These are phyloP conservation scores for Parsonsia alboflavescens DNA, from an alignment of 257 asterid genomes.

Conservation along the genomic window DNA sequence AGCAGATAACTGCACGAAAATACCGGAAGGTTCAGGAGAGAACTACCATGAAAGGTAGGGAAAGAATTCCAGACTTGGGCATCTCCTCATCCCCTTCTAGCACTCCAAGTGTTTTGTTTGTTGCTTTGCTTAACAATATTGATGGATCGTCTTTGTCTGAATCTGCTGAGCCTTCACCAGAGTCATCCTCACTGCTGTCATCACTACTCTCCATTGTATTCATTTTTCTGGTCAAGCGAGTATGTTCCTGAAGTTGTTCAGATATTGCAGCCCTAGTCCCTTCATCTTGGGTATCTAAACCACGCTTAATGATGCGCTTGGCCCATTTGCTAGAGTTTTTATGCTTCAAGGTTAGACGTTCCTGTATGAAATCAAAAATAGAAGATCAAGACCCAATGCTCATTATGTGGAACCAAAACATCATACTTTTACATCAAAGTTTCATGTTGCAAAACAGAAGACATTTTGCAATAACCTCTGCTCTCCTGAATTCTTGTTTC, in stretches of 20 bases:
- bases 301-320: slow-evolving; percentile 66
- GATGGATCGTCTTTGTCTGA: slow-evolving; percentile 47
- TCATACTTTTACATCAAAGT: not conserved
- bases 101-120: slow-evolving; percentile 56
- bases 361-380: slow-evolving; percentile 41
- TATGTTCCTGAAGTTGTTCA: slow-evolving; percentile 78
- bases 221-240: slow-evolving; percentile 73
- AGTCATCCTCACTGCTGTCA: slow-evolving; percentile 68
- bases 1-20: not conserved
- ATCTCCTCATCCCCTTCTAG: slow-evolving; percentile 66
- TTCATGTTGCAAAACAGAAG: not conserved
- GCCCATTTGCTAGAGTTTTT: slow-evolving; percentile 86
- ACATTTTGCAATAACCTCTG: slow-evolving; percentile 47
- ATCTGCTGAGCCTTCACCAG: slow-evolving; percentile 49
- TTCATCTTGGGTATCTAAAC: slow-evolving; percentile 70
- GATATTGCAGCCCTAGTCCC: slow-evolving; percentile 78
- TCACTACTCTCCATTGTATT: slow-evolving; percentile 73
- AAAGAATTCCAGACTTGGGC: slow-evolving; percentile 71
- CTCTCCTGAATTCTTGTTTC: slow-evolving; percentile 77
- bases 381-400: not conserved
- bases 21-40: slow-evolving; percentile 16
- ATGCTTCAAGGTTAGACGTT: slow-evolving; percentile 83
- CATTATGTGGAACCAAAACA: not conserved
- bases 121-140: slow-evolving; percentile 58
- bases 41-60: slow-evolving; percentile 91